Evolutionary conservation across 495 filamentous ascomycete species (phyloP).

Genomic region (Margaritispora aquatica): DNA sequence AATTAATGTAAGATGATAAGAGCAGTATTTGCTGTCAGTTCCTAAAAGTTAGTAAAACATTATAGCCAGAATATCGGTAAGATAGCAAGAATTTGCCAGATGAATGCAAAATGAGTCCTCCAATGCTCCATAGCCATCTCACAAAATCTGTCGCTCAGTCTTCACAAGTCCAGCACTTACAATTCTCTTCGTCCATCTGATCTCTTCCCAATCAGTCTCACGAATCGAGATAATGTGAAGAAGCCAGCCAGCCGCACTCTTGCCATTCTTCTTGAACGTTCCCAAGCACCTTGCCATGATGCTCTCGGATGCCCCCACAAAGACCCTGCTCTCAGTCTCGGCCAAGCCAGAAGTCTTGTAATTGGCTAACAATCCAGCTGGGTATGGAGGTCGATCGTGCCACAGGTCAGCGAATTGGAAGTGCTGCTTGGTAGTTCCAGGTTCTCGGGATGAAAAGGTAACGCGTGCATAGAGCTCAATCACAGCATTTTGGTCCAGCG

Average conservation of each 20-base stretch:
- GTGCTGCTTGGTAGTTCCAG: conserved; percentile 38
- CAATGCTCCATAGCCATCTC: neutral
- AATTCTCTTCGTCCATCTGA: conserved; percentile 35
- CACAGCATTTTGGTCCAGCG: conserved; percentile 33
- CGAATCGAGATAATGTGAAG: conserved; percentile 47
- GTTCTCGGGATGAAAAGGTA: conserved; percentile 42
- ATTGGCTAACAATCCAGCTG: conserved; percentile 40
- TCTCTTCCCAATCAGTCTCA: conserved; percentile 45
- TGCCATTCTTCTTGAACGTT: conserved; percentile 38
- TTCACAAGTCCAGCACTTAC: conserved; percentile 20
- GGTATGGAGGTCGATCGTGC: conserved; percentile 46
- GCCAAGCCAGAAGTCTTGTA: conserved; percentile 40
- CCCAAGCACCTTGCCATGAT: conserved; percentile 49
- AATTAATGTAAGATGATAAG: conserved; percentile 8
- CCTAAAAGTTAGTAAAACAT: conserved; percentile 17
- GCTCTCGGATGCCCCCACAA: conserved; percentile 28
- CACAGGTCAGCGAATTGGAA: conserved; percentile 56
- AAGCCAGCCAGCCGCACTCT: conserved; percentile 31
- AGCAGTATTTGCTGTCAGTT: neutral
- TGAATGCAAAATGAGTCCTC: conserved; percentile 4
- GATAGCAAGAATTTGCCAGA: conserved; percentile 11
- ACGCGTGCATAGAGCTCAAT: conserved; percentile 57
- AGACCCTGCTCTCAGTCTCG: conserved; percentile 39
- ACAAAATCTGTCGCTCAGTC: conserved; percentile 4
- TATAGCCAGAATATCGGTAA: conserved; percentile 3